Conservation (phyloP, 192 early-diverging fungal genomes). For the Coemansia sp. region DNA sequence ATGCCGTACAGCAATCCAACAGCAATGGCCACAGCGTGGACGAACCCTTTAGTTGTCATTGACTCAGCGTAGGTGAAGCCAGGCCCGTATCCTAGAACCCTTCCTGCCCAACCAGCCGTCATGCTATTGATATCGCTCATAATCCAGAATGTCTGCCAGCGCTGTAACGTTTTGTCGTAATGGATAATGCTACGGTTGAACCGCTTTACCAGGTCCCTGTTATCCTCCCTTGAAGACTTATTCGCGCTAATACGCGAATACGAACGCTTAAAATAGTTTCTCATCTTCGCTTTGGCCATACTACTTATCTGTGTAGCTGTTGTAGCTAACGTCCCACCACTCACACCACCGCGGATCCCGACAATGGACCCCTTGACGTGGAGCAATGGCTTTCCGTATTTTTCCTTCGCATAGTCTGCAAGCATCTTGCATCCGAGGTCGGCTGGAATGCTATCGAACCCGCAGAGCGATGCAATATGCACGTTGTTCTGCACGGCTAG, state of each 20-base stretch:
- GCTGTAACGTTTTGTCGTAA: constrained; percentile 41
- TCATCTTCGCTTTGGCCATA: constrained; percentile 3
- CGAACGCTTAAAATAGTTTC: not conserved
- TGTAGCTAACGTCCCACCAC: constrained; percentile 70
- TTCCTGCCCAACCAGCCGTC: constrained; percentile 30
- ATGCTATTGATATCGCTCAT: constrained; percentile 44
- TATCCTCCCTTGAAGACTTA: not conserved
- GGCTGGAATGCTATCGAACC: constrained; percentile 91
- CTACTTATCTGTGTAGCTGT: constrained; percentile 26
- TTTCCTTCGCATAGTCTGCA: constrained; percentile 57
- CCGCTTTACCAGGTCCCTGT: not conserved
- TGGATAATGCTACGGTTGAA: constrained; percentile 36
- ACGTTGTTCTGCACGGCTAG: constrained; percentile 65
- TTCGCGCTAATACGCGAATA: too few species aligned
- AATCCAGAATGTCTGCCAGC: constrained; percentile 57
- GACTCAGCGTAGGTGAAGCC: constrained; percentile 68
- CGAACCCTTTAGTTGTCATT: constrained; percentile 52
- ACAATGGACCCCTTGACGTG: constrained; percentile 67
- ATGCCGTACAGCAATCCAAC: constrained; percentile 40
- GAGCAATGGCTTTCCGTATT: constrained; percentile 56
- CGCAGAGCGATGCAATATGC: constrained; percentile 80
- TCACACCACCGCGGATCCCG: constrained; percentile 58
- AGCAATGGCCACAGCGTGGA: constrained; percentile 52
- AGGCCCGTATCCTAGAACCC: constrained; percentile 55
- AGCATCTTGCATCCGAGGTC: constrained; percentile 84